Evolutionary conservation across 2,329 filamentous ascomycete species (phyloP), one percentile per base, ranked within the genome.

Genomic region (Fusarium concolor): DNA sequence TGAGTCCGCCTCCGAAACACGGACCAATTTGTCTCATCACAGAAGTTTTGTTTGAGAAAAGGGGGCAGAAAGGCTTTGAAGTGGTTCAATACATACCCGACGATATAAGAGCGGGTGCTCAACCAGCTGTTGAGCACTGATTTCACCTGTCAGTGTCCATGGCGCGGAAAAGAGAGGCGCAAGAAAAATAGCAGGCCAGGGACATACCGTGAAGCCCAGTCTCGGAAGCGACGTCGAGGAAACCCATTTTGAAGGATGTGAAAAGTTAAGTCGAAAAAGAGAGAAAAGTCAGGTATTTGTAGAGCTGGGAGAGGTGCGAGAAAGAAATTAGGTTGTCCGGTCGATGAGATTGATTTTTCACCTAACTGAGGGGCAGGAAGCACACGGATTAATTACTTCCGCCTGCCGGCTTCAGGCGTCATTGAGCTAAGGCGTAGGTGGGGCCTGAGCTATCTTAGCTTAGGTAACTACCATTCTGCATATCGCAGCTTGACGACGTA

Each of bases 1-100:
- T 95, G 92, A 93, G 87, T 88, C 91, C 90, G 89, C 90, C 79
- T 95, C 91, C 88, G 92, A 89, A 95, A 96, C 92, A 95, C 92
- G 92, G 92, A 95, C 92, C 91, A 94, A 94, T 90, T 85, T 85
- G 86, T 91, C 86, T 94, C 92, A 94, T 94, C 92, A 80, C 72
- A 61, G 58, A 73, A 56, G 55, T 62, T 53, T 51, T 31, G 18
- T 47, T 63, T 44, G n/a, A 37, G 6, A 6, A 20, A 14, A 33
- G 35, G 18, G 4, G 29, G 7, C 10, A 24, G 35, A 26, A 39
- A 54, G 28, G 14, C 10, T 44, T 37, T 8, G 31, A 18, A 35
- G 28, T 22, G 35, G 20, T 15, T 31, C 11, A 42, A 47, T 50
- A 89, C 92, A 79, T 90, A 94, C 92, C 92, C 92, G 83, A 90